Base-by-base conservation (phyloP, 176 grass and related monocot genomes). In the Metroxylon sagu region DNA sequence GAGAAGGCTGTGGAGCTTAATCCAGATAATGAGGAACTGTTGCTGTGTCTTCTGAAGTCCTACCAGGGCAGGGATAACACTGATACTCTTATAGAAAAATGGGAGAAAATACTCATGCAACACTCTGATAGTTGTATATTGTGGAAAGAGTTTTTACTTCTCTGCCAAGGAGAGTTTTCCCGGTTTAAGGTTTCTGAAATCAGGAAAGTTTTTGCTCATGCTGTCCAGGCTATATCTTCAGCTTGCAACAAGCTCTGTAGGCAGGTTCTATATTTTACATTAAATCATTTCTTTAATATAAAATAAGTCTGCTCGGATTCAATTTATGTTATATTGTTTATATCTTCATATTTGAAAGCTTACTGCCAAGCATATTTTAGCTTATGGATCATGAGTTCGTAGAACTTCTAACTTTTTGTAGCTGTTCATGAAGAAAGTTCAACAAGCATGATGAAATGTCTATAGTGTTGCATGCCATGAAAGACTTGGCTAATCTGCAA, bases 131-230 rank as follows among this genome's bases (percentile, higher is more conserved):
- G 80, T 74, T 86, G 67, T 65, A 97, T 70, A 60, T 78, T 97
- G 67, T 97, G 92, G 92, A 97, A 97, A 54, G 80, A 91, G 53
- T 96, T 91, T 85, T 50, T 91, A 69, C 83, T 80, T 85, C 50
- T 97, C 49, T 89, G 84, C 29, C 87, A 91, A 76, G 84, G 92
- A 54, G 87, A 91, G 49, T 97, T 97, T 59, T 97, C 87, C 66
- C 77, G 72, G 72, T 97, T 91, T 67, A 97, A 85, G 79, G 92
- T 97, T 53, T 88, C 92, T 56, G 84, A 97, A 66, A 64, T 82
- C 19, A 70, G 78, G 64, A 89, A 75, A 64, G 71, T 50, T 49
- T 91, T 85, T 55, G 43, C 72, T 67, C 86, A 91, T 88, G 92
- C 92, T 62, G 63, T 91, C 70, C 84, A 90, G 29, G 80, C 92